Percentiles rank a stretch among this genome's conserved stretches.
phyloP scores from a whole-genome alignment of 257 asterid species.

The Mitragyna speciosa region DNA sequence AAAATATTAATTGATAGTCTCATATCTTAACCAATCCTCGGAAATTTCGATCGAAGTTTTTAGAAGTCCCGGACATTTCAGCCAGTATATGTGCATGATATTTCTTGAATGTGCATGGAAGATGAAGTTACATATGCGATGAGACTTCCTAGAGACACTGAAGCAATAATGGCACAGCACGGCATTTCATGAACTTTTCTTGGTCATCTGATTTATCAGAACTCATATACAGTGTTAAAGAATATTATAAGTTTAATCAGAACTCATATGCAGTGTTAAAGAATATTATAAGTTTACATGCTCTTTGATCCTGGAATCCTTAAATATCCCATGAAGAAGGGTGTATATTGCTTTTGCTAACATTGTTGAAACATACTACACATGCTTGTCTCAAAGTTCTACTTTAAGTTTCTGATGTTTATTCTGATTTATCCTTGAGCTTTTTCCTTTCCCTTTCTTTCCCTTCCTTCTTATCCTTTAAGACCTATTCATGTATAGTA shows the following conservation, averaged over 20 bases:
- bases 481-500: background rate
- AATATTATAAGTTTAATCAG: background rate
- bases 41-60: background rate
- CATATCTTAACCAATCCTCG: background rate
- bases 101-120: background rate
- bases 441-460: background rate
- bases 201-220: constrained; percentile 7
- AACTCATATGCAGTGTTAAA: no score
- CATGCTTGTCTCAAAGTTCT: background rate
- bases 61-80: no score
- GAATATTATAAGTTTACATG: no score
- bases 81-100: background rate
- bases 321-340: constrained; percentile 14
- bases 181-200: constrained; percentile 11
- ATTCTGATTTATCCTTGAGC: background rate
- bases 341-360: constrained; percentile 12
- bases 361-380: background rate
- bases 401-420: background rate
- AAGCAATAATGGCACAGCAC: constrained; percentile 23
- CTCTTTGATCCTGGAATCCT: constrained; percentile 2
- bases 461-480: background rate
- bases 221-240: background rate
- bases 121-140: background rate
- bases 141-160: constrained; percentile 16
- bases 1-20: background rate